These are phyloP conservation scores for Dactylonectria estremocensis DNA, from an alignment of 2,329 filamentous ascomycete genomes.

Conservation along the genomic window DNA sequence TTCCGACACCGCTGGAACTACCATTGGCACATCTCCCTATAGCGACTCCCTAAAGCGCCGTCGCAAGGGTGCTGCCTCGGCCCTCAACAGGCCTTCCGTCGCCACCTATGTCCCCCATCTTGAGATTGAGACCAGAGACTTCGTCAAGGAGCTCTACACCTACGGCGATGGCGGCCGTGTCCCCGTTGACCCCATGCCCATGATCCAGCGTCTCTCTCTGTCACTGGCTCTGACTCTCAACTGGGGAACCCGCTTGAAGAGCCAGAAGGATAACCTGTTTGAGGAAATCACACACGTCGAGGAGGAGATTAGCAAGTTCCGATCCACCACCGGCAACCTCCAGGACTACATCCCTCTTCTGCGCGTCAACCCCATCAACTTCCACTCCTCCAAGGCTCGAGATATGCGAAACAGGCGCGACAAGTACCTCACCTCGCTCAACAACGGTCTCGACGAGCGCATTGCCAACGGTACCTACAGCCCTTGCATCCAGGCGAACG, in stretches of 20 bases:
- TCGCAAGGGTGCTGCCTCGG: slow-evolving; percentile 76
- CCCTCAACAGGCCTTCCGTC: slow-evolving; percentile 76
- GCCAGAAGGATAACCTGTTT: slow-evolving; percentile 73
- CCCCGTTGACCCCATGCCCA: slow-evolving; percentile 76
- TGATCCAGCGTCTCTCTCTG: slow-evolving; percentile 76
- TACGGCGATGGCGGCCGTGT: slow-evolving; percentile 69
- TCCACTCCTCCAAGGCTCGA: slow-evolving; percentile 70
- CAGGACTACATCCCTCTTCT: slow-evolving; percentile 74
- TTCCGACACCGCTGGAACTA: slow-evolving; percentile 76
- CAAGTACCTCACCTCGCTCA: slow-evolving; percentile 71
- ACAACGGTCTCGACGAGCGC: slow-evolving; percentile 71
- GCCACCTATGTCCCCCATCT: slow-evolving; percentile 74
- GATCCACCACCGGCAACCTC: slow-evolving; percentile 72
- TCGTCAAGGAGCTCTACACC: slow-evolving; percentile 72
- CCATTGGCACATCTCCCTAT: slow-evolving; percentile 78
- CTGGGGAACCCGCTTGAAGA: slow-evolving; percentile 74
- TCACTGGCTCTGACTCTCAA: slow-evolving; percentile 76
- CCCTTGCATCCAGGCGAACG: slow-evolving; percentile 78
- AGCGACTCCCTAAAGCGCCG: slow-evolving; percentile 75
- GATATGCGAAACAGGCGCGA: slow-evolving; percentile 74
- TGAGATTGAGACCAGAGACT: slow-evolving; percentile 74
- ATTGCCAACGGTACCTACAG: slow-evolving; percentile 73
- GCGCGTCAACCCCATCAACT: slow-evolving; percentile 72
- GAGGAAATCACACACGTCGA: slow-evolving; percentile 75
- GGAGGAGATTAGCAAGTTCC: slow-evolving; percentile 72